Conservation (phyloP, 2,329 filamentous ascomycete genomes). For the Trichophyton benhamiae region DNA sequence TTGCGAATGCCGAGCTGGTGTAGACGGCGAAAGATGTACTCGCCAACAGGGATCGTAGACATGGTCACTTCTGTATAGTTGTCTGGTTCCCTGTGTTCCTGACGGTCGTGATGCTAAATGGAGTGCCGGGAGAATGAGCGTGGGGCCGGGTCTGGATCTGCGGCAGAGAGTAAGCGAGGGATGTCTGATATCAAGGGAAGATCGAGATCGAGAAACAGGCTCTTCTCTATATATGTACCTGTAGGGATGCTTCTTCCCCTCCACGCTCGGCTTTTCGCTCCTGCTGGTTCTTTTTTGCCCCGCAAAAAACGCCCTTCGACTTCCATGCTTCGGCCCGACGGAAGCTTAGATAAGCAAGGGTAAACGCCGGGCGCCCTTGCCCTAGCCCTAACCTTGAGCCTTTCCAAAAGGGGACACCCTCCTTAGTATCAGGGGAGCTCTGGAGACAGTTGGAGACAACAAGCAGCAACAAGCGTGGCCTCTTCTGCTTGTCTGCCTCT, state of each 20-base stretch:
- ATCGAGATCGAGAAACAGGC: not conserved
- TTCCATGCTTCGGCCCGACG: not conserved
- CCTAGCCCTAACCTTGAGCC: not conserved
- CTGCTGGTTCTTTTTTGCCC: not conserved
- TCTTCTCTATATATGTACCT: not conserved
- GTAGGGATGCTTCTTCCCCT: not conserved
- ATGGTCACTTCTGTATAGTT: not conserved
- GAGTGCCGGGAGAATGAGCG: not conserved
- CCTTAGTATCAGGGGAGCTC: not conserved
- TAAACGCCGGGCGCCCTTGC: not conserved
- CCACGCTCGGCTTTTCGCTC: not conserved
- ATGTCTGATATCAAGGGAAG: not conserved
- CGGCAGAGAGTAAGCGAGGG: no score
- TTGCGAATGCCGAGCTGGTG: slow-evolving; percentile 12
- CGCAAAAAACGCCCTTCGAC: not conserved
- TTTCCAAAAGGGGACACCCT: not conserved
- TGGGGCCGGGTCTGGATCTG: not conserved
- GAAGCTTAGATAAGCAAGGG: not conserved
- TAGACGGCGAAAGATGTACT: slow-evolving; percentile 14
- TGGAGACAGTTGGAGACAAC: no score
- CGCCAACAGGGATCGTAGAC: slow-evolving; percentile 9
- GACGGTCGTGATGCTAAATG: not conserved
- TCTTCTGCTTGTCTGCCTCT: not conserved
- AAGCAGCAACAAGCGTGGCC: no score
- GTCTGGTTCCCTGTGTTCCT: not conserved